Evolutionary conservation across 805 yeast species (phyloP).

Genomic region (Suhomyces faveliae): DNA sequence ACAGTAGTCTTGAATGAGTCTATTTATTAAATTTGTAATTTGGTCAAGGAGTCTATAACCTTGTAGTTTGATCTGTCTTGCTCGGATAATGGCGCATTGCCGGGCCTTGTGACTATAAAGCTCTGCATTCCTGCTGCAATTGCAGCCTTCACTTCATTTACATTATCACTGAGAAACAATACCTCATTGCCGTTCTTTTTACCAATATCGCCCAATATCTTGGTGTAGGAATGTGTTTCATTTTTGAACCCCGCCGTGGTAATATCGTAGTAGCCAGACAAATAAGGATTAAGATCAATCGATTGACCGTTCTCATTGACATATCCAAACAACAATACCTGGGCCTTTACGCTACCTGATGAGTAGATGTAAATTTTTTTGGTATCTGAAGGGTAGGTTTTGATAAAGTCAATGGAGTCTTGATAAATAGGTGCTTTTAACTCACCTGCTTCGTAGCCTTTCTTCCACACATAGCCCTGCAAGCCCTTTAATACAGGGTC

Average conservation of each 20-base stretch:
- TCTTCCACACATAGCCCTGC: conserved; percentile 82
- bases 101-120: conserved; percentile 66
- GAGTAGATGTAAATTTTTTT: conserved; percentile 69
- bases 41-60: conserved; percentile 1
- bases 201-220: conserved; percentile 48
- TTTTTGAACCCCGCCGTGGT: conserved; percentile 76
- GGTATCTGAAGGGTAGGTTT: conserved; percentile 28
- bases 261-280: conserved; percentile 80
- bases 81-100: conserved; percentile 55
- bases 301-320: conserved; percentile 43
- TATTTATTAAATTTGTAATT: background rate
- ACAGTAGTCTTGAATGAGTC: too few relatives aligned
- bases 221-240: conserved; percentile 54
- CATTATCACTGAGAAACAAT: conserved; percentile 78
- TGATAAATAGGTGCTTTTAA: conserved; percentile 71
- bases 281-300: conserved; percentile 50
- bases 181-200: conserved; percentile 30
- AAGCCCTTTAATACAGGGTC: conserved; percentile 72
- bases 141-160: conserved; percentile 76
- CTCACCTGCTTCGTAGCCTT: conserved; percentile 76
- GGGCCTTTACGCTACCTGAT: conserved; percentile 87
- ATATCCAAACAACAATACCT: conserved; percentile 68
- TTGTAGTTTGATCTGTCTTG: conserved; percentile 23
- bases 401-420: conserved; percentile 66
- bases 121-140: conserved; percentile 58